These are phyloP conservation scores for Fusarium sp. DNA, from an alignment of 2,329 filamentous ascomycete genomes.

Conservation along the genomic window DNA sequence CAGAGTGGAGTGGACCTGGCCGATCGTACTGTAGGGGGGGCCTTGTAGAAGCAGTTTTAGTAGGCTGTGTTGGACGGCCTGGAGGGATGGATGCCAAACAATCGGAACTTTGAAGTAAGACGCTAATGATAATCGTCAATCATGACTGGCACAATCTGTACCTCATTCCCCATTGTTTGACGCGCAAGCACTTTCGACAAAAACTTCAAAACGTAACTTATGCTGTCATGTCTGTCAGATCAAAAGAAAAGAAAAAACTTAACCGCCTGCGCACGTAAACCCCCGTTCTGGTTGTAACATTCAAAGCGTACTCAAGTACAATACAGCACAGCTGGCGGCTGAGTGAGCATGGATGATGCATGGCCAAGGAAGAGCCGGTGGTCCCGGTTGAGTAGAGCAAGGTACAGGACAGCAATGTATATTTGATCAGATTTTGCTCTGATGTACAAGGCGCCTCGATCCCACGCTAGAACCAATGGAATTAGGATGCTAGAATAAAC, in stretches of 20 bases:
- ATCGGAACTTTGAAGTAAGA: conserved; percentile 14
- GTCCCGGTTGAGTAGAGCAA: conserved; percentile 20
- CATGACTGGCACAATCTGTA: conserved; percentile 1
- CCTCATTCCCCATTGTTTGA: conserved; percentile 32
- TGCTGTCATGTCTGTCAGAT: not conserved
- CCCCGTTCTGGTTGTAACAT: conserved; percentile 25
- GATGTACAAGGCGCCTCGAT: conserved; percentile 9
- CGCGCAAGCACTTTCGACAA: conserved; percentile 29
- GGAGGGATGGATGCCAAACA: not conserved
- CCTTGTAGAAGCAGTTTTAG: not conserved
- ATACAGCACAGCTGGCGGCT: conserved; percentile 21
- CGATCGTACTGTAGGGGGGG: conserved; percentile 27
- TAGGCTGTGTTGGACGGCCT: conserved; percentile 1
- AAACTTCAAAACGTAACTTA: not conserved
- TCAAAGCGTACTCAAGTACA: not conserved
- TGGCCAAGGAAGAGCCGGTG: conserved; percentile 29
- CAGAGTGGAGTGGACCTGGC: conserved; percentile 35
- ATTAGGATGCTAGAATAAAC: not conserved
- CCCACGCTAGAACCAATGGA: conserved; percentile 14
- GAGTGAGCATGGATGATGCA: conserved; percentile 36
- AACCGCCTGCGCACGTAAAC: conserved; percentile 10
- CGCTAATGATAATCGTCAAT: conserved; percentile 15
- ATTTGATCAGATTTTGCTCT: conserved; percentile 20
- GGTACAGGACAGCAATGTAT: not conserved
- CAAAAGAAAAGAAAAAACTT: not conserved